phyloP scores from a whole-genome alignment of 1,139 yeast genomes.

The Protomyces pachydermus region DNA sequence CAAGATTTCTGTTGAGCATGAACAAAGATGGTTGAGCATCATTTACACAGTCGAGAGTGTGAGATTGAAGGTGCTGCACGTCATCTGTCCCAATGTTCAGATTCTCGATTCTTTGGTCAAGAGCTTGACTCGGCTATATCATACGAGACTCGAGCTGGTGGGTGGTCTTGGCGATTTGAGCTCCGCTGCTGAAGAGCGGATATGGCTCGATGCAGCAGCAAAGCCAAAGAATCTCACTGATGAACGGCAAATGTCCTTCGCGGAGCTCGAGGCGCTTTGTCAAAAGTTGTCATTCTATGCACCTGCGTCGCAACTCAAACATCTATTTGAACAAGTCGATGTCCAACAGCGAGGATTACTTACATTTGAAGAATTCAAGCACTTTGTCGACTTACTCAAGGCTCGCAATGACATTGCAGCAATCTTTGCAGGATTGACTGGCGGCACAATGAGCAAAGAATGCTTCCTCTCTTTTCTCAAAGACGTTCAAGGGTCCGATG shows the following conservation, averaged over 20 bases:
- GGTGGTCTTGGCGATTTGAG: constrained; percentile 1
- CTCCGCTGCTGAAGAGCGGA: background rate
- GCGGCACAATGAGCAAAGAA: constrained; percentile 37
- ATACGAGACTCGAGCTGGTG: constrained; percentile 10
- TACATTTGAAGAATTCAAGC: constrained; percentile 65
- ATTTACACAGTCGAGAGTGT: constrained; percentile 52
- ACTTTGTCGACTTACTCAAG: constrained; percentile 55
- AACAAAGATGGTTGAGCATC: constrained; percentile 72
- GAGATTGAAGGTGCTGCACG: constrained; percentile 62
- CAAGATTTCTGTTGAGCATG: constrained; percentile 61
- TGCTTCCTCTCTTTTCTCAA: constrained; percentile 49
- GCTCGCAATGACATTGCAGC: constrained; percentile 49
- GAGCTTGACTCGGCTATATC: constrained; percentile 47
- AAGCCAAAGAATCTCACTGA: constrained; percentile 35
- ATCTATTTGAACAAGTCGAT: constrained; percentile 51
- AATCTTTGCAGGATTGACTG: constrained; percentile 40
- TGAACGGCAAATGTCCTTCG: constrained; percentile 52
- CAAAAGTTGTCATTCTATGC: constrained; percentile 65
- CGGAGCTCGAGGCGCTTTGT: constrained; percentile 63
- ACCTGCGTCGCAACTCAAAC: constrained; percentile 43
- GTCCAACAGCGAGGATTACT: constrained; percentile 46
- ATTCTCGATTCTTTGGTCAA: constrained; percentile 56
- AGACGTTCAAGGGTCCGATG: constrained; percentile 44
- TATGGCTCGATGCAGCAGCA: background rate
- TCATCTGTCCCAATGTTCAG: constrained; percentile 61